phyloP scores from a whole-genome alignment of 495 filamentous ascomycete species.

The Penicillium cosmopolitanum region DNA sequence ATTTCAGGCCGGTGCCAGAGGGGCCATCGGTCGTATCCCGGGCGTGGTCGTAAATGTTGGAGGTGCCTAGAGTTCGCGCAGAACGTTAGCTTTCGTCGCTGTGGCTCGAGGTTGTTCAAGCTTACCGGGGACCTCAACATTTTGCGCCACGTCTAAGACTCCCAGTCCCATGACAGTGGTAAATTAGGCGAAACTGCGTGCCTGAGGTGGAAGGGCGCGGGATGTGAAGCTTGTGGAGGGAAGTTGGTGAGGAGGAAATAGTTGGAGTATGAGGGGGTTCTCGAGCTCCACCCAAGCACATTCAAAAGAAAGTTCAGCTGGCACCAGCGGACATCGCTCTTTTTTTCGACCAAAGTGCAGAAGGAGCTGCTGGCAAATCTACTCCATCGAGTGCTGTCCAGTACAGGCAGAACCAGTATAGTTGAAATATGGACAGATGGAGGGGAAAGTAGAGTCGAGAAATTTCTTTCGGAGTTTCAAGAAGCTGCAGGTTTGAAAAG shows the following conservation, averaged over 20 bases:
- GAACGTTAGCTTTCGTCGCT: conserved; percentile 3
- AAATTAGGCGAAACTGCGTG: neutral
- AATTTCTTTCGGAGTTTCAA: too few relatives aligned
- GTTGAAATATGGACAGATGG: too few relatives aligned
- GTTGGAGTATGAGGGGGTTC: too few relatives aligned
- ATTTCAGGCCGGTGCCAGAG: conserved; percentile 59
- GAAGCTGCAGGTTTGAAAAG: too few relatives aligned
- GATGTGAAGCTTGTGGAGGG: neutral
- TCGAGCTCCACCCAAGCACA: too few relatives aligned
- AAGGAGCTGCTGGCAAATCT: too few relatives aligned
- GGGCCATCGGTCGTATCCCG: conserved; percentile 43
- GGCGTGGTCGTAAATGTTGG: conserved; percentile 63
- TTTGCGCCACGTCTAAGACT: conserved; percentile 61
- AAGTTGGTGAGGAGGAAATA: neutral
- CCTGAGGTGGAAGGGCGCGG: neutral
- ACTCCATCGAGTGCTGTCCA: too few relatives aligned
- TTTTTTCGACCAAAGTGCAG: too few relatives aligned
- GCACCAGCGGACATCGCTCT: too few relatives aligned
- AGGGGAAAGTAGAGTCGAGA: too few relatives aligned
- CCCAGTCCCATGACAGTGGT: conserved; percentile 73
- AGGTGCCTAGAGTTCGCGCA: conserved; percentile 55
- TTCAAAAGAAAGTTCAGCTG: too few relatives aligned
- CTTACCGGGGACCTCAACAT: conserved; percentile 75
- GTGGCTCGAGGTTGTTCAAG: neutral
- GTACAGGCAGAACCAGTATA: too few relatives aligned